These are phyloP conservation scores for Astragalus membranaceus DNA, from an alignment of 306 rosid genomes.

Conservation along the genomic window DNA sequence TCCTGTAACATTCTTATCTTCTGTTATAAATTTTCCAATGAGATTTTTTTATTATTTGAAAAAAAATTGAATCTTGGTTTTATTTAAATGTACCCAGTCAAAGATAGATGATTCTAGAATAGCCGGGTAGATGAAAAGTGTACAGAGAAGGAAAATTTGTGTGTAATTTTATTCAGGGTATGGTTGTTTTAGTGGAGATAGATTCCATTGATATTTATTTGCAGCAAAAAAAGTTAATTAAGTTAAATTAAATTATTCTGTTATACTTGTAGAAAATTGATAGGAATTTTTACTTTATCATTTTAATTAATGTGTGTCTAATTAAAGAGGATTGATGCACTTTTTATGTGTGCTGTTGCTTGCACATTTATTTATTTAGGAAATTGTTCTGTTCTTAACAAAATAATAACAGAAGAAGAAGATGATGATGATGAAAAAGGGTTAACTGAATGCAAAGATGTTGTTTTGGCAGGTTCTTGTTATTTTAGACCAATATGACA, in stretches of 20 bases:
- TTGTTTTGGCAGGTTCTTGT: constrained; percentile 27
- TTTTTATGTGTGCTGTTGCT: neutral
- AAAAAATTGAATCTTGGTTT: neutral
- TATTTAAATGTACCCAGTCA: neutral
- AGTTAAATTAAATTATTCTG: neutral
- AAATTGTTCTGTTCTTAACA: neutral
- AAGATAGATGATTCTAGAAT: neutral
- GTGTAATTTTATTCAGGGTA: neutral
- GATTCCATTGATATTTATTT: neutral
- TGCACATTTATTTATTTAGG: neutral
- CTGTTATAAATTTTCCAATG: neutral
- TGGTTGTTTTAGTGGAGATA: neutral
- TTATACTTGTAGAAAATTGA: neutral
- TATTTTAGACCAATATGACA: constrained; percentile 40
- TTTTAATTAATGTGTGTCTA: neutral
- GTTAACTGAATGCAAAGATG: neutral
- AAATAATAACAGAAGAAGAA: neutral
- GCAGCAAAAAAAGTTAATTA: neutral
- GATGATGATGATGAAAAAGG: too few species aligned
- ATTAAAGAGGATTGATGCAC: neutral
- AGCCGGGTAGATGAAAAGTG: neutral
- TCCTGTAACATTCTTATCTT: constrained; percentile 9
- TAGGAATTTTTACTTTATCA: neutral
- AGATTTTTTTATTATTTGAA: too few species aligned
- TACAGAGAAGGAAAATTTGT: neutral